Evolutionary conservation across 129 eudicot genomes (phyloP), one percentile per base, ranked within the genome.

Genomic region (Pseudognaphalium luteoalbum): DNA sequence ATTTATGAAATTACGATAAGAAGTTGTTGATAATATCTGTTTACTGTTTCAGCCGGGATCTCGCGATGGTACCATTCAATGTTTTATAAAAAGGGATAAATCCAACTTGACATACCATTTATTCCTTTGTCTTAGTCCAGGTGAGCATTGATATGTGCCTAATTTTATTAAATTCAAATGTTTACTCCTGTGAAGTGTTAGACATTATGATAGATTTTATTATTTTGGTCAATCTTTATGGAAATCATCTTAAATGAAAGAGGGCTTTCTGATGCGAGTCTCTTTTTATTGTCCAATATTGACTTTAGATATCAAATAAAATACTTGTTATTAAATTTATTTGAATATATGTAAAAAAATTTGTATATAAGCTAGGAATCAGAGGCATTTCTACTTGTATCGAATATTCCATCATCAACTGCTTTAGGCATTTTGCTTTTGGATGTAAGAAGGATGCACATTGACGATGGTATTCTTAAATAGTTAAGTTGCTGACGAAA

Each of bases 11-110:
- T 32, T 19, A 19, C 2, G 17, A 16, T 33, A 42, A 0, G 33
- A 2, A 7, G 32, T 29, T 44, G 41, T 16, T 22, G 62, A 64
- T 50, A 12, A 20, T 51, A 22, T 30, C 16, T 4, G 4, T 16
- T 78, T 68, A 16, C 34, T 29, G 41, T 73, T 83, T 61, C 90
- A 91, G 97, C 97, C 97, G 35, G 97, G 97, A 65, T 80, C 89
- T 82, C 97, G 96, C n/a, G 97, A 91, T 65, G 92, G 96, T 70
- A 84, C 80, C 21, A 52, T 83, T 44, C 88, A 85, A 22, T 85
- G 88, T 51, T 85, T 87, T 76, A 85, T 85, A 35, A 85, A 85
- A 57, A 69, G 88, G 67, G 86, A 85, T 59, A 81, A 85, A 71
- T 75, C 81, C 58, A 78, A 85, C 37, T 78, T 85, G 52, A 85